Evolutionary conservation across 192 early-diverging fungal genomes (phyloP), one percentile per base, ranked within the genome.

Genomic region (Coemansia erecta): DNA sequence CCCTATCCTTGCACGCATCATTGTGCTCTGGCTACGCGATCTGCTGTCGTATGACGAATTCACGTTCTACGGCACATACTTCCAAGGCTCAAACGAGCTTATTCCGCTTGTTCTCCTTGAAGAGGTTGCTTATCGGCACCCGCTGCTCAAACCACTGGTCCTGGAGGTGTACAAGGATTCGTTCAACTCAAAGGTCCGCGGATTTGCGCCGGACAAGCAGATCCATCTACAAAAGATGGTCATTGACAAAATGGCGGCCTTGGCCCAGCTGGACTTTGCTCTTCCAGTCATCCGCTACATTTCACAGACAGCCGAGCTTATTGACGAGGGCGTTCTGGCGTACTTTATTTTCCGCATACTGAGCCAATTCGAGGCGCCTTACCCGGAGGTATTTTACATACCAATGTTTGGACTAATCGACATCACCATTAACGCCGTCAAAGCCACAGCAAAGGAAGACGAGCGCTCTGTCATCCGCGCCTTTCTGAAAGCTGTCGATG

Each of bases 61-160:
- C 47, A 52, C 66, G 11, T 91, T 82, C 70, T 90, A 87, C 59
- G 83, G 84, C 49, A 89, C 81, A 1, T 89, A 91, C 60, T 91
- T 85, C 57, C 81, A 82, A 56, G 78, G 74, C 24, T 77, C 80
- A 9, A 86, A 87, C 56, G 78, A 80, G 1, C 85, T 87, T 3
- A 45, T 82, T 0, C 83, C 85, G 19, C 77, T 87, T 60, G 58
- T 87, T 13, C 40, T 91, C 22, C 75, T 91, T n/a, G 90, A 91
- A 51, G 90, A 91, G 73, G 89, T 91, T 61, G 86, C 88, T 0
- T 81, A 77, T 54, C 80, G 84, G 24, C 89, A 91, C 60, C 86
- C 85, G n/a, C 60, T 88, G 22, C 83, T 87, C 49, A 82, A 84
- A 52, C 69, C 80, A 4, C 74, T 80, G n/a, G 82, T 91, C 8